Evolutionary conservation across 805 yeast genomes (phyloP).

Genomic region (Kuraishia molischiana): DNA sequence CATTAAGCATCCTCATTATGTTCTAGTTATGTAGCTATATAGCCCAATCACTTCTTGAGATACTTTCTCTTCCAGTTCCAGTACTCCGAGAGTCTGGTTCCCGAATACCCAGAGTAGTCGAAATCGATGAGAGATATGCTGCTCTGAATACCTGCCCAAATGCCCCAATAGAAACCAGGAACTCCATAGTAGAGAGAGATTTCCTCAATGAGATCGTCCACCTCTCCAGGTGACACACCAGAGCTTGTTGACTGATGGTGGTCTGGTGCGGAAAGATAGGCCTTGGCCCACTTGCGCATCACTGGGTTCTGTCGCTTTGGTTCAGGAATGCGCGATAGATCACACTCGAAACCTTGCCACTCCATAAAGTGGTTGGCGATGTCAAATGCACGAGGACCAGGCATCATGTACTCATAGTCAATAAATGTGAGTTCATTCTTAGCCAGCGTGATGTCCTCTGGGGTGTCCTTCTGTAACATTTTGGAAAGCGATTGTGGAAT

Average conservation of each 20-base stretch:
- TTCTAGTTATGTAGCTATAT: too few species aligned
- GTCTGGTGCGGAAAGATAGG: slow-evolving; percentile 32
- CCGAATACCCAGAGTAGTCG: slow-evolving; percentile 54
- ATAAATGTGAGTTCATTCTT: slow-evolving; percentile 44
- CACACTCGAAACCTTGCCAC: slow-evolving; percentile 79
- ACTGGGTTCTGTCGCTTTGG: slow-evolving; percentile 33
- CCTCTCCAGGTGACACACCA: slow-evolving; percentile 11
- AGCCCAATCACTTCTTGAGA: slow-evolving; percentile 1
- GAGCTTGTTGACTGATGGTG: slow-evolving; percentile 6
- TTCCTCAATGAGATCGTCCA: slow-evolving; percentile 42
- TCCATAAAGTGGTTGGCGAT: slow-evolving; percentile 69
- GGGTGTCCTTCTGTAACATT: slow-evolving; percentile 1
- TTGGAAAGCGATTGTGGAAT: slow-evolving; percentile 32
- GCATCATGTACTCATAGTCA: slow-evolving; percentile 65
- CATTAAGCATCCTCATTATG: too few species aligned
- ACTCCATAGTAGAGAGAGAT: slow-evolving; percentile 57
- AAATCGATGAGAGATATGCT: slow-evolving; percentile 62
- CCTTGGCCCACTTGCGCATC: slow-evolving; percentile 47
- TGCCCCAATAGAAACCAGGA: slow-evolving; percentile 82
- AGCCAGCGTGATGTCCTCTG: slow-evolving; percentile 1
- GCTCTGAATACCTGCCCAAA: slow-evolving; percentile 74
- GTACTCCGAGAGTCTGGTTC: slow-evolving; percentile 53
- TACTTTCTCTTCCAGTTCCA: slow-evolving; percentile 50
- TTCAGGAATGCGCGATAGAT: slow-evolving; percentile 44
- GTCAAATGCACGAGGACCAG: slow-evolving; percentile 67